Evolutionary conservation across 2,329 filamentous ascomycete genomes (phyloP).

Genomic region (Arthroderma sp.): DNA sequence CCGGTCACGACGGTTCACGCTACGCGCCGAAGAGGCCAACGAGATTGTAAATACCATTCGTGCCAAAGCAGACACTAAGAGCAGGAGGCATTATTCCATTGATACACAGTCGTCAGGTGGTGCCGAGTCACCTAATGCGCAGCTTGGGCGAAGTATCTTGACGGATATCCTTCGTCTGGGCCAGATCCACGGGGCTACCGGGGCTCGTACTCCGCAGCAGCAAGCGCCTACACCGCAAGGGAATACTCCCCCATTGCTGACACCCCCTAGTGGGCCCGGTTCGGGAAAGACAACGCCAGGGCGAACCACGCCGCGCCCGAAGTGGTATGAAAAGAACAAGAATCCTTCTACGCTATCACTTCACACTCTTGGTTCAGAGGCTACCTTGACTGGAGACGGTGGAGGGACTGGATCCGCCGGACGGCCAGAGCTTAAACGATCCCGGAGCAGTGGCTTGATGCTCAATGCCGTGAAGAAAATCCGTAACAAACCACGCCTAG

Average conservation of each 20-base stretch:
- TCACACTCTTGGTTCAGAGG: slow-evolving; percentile 15
- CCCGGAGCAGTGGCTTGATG: slow-evolving; percentile 27
- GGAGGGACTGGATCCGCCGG: neutral
- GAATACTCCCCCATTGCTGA: neutral
- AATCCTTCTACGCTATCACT: slow-evolving; percentile 27
- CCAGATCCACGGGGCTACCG: slow-evolving; percentile 22
- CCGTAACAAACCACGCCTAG: slow-evolving; percentile 15
- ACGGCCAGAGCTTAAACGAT: slow-evolving; percentile 24
- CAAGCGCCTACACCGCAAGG: neutral
- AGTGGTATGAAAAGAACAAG: slow-evolving; percentile 33
- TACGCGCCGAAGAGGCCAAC: slow-evolving; percentile 1
- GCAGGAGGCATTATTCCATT: neutral
- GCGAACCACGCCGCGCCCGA: slow-evolving; percentile 10
- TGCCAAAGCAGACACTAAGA: neutral
- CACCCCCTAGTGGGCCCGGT: slow-evolving; percentile 15
- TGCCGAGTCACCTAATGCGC: neutral
- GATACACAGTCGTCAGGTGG: neutral
- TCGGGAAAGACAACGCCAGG: neutral
- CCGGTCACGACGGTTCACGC: neutral
- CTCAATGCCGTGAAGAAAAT: slow-evolving; percentile 19
- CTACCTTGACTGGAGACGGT: neutral
- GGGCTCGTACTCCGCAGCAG: neutral
- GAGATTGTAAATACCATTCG: neutral
- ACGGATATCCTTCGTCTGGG: neutral
- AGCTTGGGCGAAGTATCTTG: neutral